These are phyloP conservation scores for Hibiscus trionum DNA, from an alignment of 345 rosid genomes.

Conservation along the genomic window DNA sequence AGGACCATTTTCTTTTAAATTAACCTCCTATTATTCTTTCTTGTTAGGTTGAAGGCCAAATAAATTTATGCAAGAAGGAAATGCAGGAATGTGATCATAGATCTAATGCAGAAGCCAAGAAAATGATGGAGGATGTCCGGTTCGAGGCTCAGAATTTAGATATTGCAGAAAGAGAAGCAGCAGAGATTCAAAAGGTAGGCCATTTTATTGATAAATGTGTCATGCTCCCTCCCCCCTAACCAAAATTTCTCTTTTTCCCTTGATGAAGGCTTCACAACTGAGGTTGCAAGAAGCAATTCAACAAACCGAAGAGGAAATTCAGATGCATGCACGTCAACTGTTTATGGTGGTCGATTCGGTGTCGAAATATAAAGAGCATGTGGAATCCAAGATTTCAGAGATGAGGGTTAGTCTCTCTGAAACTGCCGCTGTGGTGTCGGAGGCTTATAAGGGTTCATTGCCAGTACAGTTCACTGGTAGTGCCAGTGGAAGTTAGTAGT, in stretches of 20 bases:
- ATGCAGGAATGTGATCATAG: conserved; percentile 33
- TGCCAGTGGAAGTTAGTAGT: neutral
- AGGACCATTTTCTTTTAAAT: conserved; percentile 12
- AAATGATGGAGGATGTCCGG: conserved; percentile 44
- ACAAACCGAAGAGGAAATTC: conserved; percentile 55
- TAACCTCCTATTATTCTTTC: conserved; percentile 8
- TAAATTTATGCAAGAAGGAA: conserved; percentile 47
- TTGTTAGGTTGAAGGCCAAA: conserved; percentile 45
- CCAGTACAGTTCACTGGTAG: conserved; percentile 18
- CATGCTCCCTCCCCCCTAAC: neutral
- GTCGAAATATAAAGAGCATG: conserved; percentile 59
- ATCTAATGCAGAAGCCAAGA: conserved; percentile 53
- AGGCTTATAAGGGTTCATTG: conserved; percentile 33
- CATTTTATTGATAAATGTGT: neutral
- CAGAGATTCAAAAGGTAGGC: conserved; percentile 52
- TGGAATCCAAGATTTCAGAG: conserved; percentile 45
- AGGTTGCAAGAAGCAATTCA: conserved; percentile 52
- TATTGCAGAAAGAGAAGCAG: conserved; percentile 63
- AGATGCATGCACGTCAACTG: conserved; percentile 43
- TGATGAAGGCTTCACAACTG: conserved; percentile 27
- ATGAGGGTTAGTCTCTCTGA: conserved; percentile 44
- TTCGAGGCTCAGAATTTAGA: conserved; percentile 43
- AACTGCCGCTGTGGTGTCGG: conserved; percentile 40
- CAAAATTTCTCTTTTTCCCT: neutral
- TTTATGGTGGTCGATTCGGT: conserved; percentile 54